A percentile compares a stretch with the other conserved stretches of the same genome.
Conservation (phyloP, 164 flowering plant species). For the Magnolia sinica region DNA sequence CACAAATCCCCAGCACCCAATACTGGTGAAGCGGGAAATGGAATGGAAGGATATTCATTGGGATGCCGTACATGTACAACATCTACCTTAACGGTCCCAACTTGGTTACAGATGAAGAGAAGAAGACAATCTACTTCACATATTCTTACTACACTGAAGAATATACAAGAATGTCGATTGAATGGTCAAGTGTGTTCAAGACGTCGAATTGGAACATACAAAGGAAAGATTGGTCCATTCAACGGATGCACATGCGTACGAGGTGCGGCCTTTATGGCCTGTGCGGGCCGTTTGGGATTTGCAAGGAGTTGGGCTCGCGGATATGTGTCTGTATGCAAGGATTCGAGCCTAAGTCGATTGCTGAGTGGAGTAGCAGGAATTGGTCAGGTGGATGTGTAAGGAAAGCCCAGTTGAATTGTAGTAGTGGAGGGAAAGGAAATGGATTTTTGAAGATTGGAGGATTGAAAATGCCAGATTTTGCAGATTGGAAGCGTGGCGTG, state of each 20-base stretch:
- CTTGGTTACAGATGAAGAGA: not conserved
- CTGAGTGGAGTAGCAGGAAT: constrained; percentile 7
- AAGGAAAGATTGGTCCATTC: constrained; percentile 9
- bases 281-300: constrained; percentile 21
- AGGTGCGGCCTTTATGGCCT: constrained; percentile 18
- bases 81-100: not conserved
- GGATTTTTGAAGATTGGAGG: not conserved
- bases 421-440: not conserved
- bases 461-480: constrained; percentile 15
- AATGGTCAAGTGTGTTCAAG: not conserved
- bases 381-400: constrained; percentile 18
- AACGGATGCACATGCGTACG: constrained; percentile 8
- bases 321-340: constrained; percentile 25
- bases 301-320: not conserved
- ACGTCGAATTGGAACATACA: constrained; percentile 12
- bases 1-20: not conserved
- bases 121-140: not conserved
- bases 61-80: not conserved
- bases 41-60: constrained; percentile 13
- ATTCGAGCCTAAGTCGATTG: constrained; percentile 14
- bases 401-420: constrained; percentile 12
- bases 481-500: constrained; percentile 14
- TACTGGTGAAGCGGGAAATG: constrained; percentile 24
- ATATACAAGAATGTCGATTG: not conserved
- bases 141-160: not conserved